phyloP scores from a whole-genome alignment of 306 rosid species.

The Arachis hypogaea region DNA sequence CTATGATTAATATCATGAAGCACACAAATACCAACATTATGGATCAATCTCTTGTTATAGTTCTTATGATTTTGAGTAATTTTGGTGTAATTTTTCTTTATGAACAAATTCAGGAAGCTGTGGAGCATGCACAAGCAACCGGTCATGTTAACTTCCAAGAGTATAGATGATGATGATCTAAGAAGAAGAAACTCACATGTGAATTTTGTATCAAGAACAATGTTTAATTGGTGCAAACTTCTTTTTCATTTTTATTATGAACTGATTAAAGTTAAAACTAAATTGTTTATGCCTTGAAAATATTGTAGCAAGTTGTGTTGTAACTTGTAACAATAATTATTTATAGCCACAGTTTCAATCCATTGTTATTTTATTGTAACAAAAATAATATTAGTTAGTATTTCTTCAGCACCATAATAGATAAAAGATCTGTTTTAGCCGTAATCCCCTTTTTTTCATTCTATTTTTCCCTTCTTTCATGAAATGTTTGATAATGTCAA shows the following conservation, averaged over 20 bases:
- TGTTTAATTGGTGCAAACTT: constrained; percentile 8
- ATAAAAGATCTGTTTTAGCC: neutral
- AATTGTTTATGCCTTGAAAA: constrained; percentile 11
- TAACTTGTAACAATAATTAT: constrained; percentile 11
- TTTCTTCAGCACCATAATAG: neutral
- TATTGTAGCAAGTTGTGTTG: constrained; percentile 33
- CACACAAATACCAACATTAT: neutral
- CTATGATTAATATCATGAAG: too few relatives aligned
- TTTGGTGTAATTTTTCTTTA: neutral
- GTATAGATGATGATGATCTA: constrained; percentile 58
- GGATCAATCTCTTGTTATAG: neutral
- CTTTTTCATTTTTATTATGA: neutral
- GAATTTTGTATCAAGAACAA: constrained; percentile 33
- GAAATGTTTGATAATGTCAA: too few relatives aligned
- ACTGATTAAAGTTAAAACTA: neutral
- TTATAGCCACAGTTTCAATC: neutral
- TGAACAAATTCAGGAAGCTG: constrained; percentile 75
- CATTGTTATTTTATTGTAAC: neutral
- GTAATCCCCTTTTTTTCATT: too few relatives aligned
- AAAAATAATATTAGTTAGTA: neutral
- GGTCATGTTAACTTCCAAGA: constrained; percentile 98
- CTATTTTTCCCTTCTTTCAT: too few relatives aligned
- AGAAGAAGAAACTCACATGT: constrained; percentile 22
- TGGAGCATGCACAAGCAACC: constrained; percentile 85
- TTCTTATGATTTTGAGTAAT: constrained; percentile 23